Conservation (phyloP, 164 flowering plant species). For the Euptelea pleiosperma region DNA sequence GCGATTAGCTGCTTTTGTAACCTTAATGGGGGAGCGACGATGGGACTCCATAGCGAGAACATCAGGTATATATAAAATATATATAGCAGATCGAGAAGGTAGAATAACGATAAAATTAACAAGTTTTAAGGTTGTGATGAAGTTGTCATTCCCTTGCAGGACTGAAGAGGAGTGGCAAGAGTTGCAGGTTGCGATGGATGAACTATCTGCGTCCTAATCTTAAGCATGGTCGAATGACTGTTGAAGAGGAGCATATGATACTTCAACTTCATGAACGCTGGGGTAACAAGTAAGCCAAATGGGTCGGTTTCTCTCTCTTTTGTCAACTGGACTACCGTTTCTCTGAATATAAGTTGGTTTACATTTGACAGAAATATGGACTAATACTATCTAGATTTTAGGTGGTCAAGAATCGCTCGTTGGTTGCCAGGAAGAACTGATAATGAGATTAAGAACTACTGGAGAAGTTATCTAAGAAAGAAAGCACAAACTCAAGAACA, state of each 20-base stretch:
- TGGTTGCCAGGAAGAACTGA: constrained; percentile 80
- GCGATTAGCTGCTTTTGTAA: constrained; percentile 31
- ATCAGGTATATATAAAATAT: constrained; percentile 69
- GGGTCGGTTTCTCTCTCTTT: too few relatives aligned
- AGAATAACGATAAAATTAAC: neutral
- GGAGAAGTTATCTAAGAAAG: constrained; percentile 63
- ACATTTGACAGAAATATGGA: neutral
- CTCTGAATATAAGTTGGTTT: too few relatives aligned
- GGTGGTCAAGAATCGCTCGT: constrained; percentile 75
- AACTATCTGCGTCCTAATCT: constrained; percentile 70
- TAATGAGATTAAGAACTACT: constrained; percentile 80
- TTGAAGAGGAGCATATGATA: constrained; percentile 49
- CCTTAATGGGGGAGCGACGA: constrained; percentile 47
- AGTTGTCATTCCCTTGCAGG: constrained; percentile 31
- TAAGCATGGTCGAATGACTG: constrained; percentile 50
- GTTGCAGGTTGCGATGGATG: constrained; percentile 80
- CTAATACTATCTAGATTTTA: constrained; percentile 10
- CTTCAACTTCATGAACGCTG: constrained; percentile 56
- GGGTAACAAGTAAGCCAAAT: constrained; percentile 70
- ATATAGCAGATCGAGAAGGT: neutral
- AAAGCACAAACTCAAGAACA: constrained; percentile 32
- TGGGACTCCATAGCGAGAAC: constrained; percentile 66
- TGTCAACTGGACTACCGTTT: too few relatives aligned
- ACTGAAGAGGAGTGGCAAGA: constrained; percentile 69
- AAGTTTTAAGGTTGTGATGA: neutral